These are phyloP conservation scores for Thuja plicata DNA, from an alignment of 83 land plant species.

Conservation along the genomic window DNA sequence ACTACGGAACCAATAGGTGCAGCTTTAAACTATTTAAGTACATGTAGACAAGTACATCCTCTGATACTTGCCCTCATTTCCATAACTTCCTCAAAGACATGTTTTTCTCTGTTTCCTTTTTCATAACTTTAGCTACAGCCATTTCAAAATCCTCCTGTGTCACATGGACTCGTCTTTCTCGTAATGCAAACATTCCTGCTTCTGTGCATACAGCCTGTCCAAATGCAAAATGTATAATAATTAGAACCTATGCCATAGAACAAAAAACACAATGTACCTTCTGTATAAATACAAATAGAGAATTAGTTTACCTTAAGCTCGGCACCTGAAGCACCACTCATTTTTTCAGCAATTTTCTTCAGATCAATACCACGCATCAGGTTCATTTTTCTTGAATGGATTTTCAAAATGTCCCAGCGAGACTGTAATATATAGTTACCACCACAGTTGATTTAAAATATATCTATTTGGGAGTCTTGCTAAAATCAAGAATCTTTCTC, in stretches of 20 bases:
- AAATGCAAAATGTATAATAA: not conserved
- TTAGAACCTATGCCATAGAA: not conserved
- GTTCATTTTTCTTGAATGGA: conserved; percentile 95
- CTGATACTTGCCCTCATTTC: conserved; percentile 48
- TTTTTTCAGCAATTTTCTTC: conserved; percentile 96
- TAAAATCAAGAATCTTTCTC: not conserved
- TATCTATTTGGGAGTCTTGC: not conserved
- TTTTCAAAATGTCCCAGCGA: conserved; percentile 88
- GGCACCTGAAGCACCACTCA: conserved; percentile 98
- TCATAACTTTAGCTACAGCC: conserved; percentile 99
- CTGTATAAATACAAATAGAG: not conserved
- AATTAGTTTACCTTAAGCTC: conserved; percentile 81
- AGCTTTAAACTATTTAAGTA: not conserved
- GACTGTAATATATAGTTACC: conserved; percentile 50
- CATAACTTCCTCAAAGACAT: conserved; percentile 94
- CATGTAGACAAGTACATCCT: not conserved
- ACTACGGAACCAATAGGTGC: not conserved
- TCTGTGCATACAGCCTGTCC: conserved; percentile 96
- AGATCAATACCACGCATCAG: conserved; percentile 96
- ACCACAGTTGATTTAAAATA: not conserved
- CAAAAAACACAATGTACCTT: not conserved
- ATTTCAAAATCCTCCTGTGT: conserved; percentile 98
- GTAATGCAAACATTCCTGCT: conserved; percentile 98
- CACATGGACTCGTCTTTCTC: conserved; percentile 94
- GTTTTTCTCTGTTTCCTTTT: conserved; percentile 98